These are phyloP conservation scores for Paraglomus brasilianum DNA, from an alignment of 192 early-diverging fungal species.

Conservation along the genomic window DNA sequence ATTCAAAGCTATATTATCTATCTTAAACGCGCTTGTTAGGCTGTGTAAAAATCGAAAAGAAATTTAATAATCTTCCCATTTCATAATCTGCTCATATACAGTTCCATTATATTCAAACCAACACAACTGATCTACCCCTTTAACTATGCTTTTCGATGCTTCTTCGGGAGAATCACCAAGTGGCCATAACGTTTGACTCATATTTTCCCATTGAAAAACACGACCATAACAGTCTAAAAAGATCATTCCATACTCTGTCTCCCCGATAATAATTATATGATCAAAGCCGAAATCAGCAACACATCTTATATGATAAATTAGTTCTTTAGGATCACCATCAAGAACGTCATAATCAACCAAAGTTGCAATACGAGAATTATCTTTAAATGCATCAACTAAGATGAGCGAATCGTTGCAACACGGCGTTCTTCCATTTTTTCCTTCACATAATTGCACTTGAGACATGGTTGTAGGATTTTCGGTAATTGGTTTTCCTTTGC, in stretches of 20 bases:
- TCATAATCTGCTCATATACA: conserved; percentile 21
- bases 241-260: conserved; percentile 20
- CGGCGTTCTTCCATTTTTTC: conserved; percentile 12
- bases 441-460: conserved; percentile 23
- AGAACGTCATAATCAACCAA: conserved; percentile 6
- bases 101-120: conserved; percentile 15
- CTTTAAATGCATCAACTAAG: conserved; percentile 25
- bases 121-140: conserved; percentile 4
- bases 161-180: conserved; percentile 19
- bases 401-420: conserved; percentile 21
- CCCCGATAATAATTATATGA: conserved; percentile 23
- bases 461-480: conserved; percentile 23
- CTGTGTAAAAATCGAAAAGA: not conserved
- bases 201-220: conserved; percentile 17
- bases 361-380: conserved; percentile 26
- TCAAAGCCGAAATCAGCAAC: conserved; percentile 21
- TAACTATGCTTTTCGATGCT: conserved; percentile 19
- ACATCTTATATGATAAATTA: conserved; percentile 25
- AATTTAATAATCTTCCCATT: conserved; percentile 3
- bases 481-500: conserved; percentile 1
- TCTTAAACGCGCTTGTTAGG: not conserved
- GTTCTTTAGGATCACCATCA: conserved; percentile 25
- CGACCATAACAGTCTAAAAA: conserved; percentile 26
- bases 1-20: conserved; percentile 26
- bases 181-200: conserved; percentile 18